A percentile compares a stretch with the other conserved stretches of the same genome.
Conservation (phyloP, 371 early-diverging fungal genomes). For the Capillidium heterosporum region DNA sequence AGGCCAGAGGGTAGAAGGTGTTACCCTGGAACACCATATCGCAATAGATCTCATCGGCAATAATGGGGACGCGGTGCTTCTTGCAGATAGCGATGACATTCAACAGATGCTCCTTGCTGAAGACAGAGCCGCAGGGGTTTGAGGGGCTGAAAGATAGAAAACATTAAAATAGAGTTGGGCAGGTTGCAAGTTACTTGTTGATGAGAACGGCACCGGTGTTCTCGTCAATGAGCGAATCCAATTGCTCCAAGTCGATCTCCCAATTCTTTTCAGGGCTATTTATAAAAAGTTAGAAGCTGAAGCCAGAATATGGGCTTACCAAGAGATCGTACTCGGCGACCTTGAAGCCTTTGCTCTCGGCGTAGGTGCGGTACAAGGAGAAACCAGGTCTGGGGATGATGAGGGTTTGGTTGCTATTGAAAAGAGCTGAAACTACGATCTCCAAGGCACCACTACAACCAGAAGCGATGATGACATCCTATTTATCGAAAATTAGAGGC, state of each 20-base stretch:
- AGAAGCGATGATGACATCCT: constrained; percentile 66
- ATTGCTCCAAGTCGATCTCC: constrained; percentile 64
- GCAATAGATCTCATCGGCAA: constrained; percentile 85
- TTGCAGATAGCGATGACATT: constrained; percentile 54
- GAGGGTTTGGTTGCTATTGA: constrained; percentile 66
- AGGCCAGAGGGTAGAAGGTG: constrained; percentile 47
- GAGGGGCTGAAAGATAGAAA: constrained; percentile 25
- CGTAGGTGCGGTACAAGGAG: constrained; percentile 67
- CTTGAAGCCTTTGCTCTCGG: constrained; percentile 60
- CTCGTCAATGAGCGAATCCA: constrained; percentile 62
- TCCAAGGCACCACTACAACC: constrained; percentile 77
- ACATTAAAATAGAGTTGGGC: not conserved
- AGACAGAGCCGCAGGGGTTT: constrained; percentile 86
- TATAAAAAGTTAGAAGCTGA: not conserved
- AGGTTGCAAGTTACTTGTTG: constrained; percentile 67
- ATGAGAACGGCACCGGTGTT: constrained; percentile 64
- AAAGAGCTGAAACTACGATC: constrained; percentile 50
- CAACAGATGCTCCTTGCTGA: constrained; percentile 43
- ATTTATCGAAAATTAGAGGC: constrained; percentile 9
- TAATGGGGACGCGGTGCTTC: constrained; percentile 57
- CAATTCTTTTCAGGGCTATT: constrained; percentile 52
- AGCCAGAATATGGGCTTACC: constrained; percentile 15
- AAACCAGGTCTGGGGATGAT: constrained; percentile 80
- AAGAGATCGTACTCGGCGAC: constrained; percentile 56
- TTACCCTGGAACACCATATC: constrained; percentile 63